Evolutionary conservation across 2,329 filamentous ascomycete species (phyloP).

Genomic region (Colletotrichum sansevieriae): DNA sequence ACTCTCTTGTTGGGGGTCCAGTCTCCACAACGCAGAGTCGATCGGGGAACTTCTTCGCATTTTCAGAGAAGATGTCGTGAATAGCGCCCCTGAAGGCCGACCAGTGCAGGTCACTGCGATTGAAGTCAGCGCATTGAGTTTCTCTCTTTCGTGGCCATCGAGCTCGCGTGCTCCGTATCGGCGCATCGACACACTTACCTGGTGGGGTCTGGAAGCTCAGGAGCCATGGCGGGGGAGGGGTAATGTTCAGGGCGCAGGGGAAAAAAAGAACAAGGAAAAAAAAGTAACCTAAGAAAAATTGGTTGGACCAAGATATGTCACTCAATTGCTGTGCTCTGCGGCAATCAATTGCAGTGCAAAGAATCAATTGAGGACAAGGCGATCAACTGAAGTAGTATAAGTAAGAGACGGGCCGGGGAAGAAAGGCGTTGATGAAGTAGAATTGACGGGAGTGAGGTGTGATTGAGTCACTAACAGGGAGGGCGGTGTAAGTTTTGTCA

Average conservation of each 20-base stretch:
- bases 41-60: conserved; percentile 78
- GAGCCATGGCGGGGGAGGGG: conserved; percentile 31
- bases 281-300: not conserved
- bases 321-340: not conserved
- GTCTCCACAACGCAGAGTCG: conserved; percentile 65
- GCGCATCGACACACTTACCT: conserved; percentile 7
- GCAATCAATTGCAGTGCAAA: not conserved
- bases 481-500: conserved; percentile 18
- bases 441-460: not conserved
- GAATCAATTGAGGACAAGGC: not conserved
- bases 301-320: not conserved
- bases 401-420: not conserved
- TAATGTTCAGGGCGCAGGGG: not conserved
- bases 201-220: conserved; percentile 30
- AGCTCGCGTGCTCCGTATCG: conserved; percentile 12
- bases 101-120: conserved; percentile 39
- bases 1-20: conserved; percentile 68
- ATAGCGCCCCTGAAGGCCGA: conserved; percentile 78
- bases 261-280: not conserved
- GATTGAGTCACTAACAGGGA: conserved; percentile 16
- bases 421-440: not conserved
- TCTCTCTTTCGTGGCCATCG: not conserved
- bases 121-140: not conserved
- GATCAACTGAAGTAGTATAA: not conserved
- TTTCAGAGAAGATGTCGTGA: conserved; percentile 76